Conservation (phyloP, 768 basidiomycete genomes). For the Suillus weaverae region DNA sequence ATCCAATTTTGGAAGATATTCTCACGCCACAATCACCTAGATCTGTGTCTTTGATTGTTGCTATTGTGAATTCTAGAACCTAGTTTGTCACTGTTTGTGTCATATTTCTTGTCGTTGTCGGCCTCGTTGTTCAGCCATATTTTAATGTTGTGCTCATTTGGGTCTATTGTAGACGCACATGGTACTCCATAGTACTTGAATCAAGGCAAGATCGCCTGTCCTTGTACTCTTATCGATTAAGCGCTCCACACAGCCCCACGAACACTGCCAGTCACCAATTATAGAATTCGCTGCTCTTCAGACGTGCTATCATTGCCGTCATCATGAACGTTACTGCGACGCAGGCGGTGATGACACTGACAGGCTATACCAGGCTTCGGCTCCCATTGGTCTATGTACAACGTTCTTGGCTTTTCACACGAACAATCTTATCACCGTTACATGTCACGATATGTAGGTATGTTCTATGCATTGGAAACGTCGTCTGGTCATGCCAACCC, state of each 20-base stretch:
- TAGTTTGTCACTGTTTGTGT: neutral
- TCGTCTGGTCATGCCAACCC: neutral
- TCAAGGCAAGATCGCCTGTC: neutral
- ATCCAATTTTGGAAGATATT: slow-evolving; percentile 13
- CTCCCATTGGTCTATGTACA: neutral
- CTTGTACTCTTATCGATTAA: neutral
- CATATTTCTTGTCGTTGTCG: slow-evolving; percentile 1
- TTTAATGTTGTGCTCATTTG: neutral
- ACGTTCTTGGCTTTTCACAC: neutral
- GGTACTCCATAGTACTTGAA: neutral
- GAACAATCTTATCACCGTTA: neutral
- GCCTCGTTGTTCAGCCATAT: slow-evolving; percentile 2
- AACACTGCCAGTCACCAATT: slow-evolving; percentile 2
- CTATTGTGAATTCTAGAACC: slow-evolving; percentile 12
- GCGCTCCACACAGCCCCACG: neutral
- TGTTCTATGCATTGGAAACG: neutral
- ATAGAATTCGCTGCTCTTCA: neutral
- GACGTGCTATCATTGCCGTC: neutral
- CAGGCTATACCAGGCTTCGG: slow-evolving; percentile 1
- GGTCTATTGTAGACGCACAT: neutral
- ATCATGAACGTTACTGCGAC: slow-evolving; percentile 3
- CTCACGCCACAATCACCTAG: slow-evolving; percentile 27
- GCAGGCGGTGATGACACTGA: slow-evolving; percentile 1
- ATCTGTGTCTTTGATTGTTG: slow-evolving; percentile 11
- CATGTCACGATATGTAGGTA: neutral